A percentile compares a stretch with the other conserved stretches of the same genome.
Evolutionary conservation across 805 yeast genomes (phyloP).

Genomic region (Pichia exigua): DNA sequence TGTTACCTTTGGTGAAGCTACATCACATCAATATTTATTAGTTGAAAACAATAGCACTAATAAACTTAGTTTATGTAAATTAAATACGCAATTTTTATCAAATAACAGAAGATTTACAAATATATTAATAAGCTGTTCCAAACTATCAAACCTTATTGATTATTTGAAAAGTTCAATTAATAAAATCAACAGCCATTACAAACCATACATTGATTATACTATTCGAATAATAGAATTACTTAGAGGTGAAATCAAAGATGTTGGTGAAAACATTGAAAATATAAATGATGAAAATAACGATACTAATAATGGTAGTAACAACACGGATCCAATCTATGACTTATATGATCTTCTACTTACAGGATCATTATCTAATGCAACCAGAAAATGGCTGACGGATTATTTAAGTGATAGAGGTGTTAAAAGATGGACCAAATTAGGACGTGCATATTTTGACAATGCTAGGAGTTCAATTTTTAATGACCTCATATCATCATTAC

Average conservation of each 20-base stretch:
- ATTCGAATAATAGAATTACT: constrained; percentile 30
- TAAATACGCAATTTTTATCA: constrained; percentile 23
- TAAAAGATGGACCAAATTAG: constrained; percentile 45
- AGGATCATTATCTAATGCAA: constrained; percentile 41
- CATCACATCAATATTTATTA: constrained; percentile 22
- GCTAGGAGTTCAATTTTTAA: constrained; percentile 40
- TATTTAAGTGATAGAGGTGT: constrained; percentile 62
- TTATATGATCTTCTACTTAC: constrained; percentile 44
- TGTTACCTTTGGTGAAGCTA: neutral
- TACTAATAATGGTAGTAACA: constrained; percentile 2
- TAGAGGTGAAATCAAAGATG: constrained; percentile 28
- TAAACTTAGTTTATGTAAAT: constrained; percentile 15
- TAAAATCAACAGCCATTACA: constrained; percentile 25
- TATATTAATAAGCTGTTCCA: constrained; percentile 30
- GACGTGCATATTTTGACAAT: constrained; percentile 43
- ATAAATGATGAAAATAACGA: neutral
- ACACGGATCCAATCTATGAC: constrained; percentile 30
- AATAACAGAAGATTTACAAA: constrained; percentile 24
- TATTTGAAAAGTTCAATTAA: constrained; percentile 29
- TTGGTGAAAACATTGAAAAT: constrained; percentile 10
- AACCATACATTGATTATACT: constrained; percentile 32
- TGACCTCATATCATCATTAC: constrained; percentile 47
- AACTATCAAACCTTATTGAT: constrained; percentile 27
- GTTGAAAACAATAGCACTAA: constrained; percentile 13
- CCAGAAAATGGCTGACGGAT: constrained; percentile 54